Evolutionary conservation across 2,329 filamentous ascomycete species (phyloP), one percentile per base, ranked within the genome.

Genomic region (Sporothrix variecibatus): DNA sequence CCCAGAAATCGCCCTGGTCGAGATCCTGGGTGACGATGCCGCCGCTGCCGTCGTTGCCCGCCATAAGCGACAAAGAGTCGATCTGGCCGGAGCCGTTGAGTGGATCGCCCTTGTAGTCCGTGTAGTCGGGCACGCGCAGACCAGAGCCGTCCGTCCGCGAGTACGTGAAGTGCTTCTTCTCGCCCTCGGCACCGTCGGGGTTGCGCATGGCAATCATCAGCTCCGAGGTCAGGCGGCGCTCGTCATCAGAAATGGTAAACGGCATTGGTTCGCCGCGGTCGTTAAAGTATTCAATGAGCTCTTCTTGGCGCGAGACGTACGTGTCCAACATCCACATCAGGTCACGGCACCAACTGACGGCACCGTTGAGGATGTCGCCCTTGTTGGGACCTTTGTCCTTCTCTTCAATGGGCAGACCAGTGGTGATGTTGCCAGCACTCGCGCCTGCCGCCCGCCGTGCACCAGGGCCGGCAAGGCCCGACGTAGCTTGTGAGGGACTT

Each of bases 301-400:
- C 93, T 76, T 97, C 92, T 82, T 97, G 94, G 81, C 95, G 93
- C 80, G 96, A 92, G 77, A 97, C 88, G 84, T 97, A 97, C 80
- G 93, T 88, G 80, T 97, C 91, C 75, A 97, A 86, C 85, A 97
- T 92, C 96, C 96, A 98, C 94, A 98, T 97, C 71, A 99, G 87
- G 84, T 99, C 96, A 76, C 95, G 91, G 75, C 94, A 98, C 96
- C 96, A 99, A 83, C 94, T 94, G 72, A 98, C 96, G 46, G 95
- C 93, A 40, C 96, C 95, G 80, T 98, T 98, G 79, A 99, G 91
- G 75, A 99, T 98, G 79, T 99, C 96, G 68, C 96, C 96, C 85
- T 99, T 99, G 86, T 98, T 98, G 6, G 96, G 96, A 0, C 96
- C 96, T 81, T 98, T 98, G 84, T 99, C 96, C 82, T 98, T 98